Evolutionary conservation across 2,329 filamentous ascomycete species (phyloP).

Genomic region (Calonectria montana): DNA sequence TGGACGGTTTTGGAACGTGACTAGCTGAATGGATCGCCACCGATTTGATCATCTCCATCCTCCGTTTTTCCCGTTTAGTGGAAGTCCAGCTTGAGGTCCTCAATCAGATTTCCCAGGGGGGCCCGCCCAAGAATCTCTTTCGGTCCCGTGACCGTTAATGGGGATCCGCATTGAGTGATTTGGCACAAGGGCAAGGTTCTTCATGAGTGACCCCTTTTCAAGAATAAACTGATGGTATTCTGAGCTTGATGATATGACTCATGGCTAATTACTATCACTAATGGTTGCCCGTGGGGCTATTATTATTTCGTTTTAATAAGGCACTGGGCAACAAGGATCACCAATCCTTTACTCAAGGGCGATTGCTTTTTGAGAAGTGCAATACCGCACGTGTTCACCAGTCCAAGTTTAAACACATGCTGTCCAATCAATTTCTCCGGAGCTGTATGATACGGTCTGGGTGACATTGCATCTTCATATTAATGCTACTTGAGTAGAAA

Average conservation of each 20-base stretch:
- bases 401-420: no score
- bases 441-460: no score
- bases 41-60: conserved; percentile 17
- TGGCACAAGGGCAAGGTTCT: conserved; percentile 15
- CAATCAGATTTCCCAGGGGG: conserved; percentile 12
- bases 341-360: not conserved
- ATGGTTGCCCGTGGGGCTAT: not conserved
- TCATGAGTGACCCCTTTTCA: conserved; percentile 26
- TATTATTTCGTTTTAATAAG: not conserved
- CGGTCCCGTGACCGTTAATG: conserved; percentile 29
- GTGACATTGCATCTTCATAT: no score
- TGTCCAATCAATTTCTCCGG: no score
- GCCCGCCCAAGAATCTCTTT: conserved; percentile 13
- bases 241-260: not conserved
- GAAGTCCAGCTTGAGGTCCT: not conserved
- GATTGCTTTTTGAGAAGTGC: not conserved
- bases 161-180: conserved; percentile 32
- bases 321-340: not conserved
- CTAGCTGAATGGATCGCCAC: conserved; percentile 18
- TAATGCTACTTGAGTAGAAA: no score
- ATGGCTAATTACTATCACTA: not conserved
- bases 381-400: no score
- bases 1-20: conserved; percentile 13
- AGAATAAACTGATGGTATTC: conserved; percentile 28
- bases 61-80: conserved; percentile 13